Percentiles rank a stretch among this genome's conserved stretches.
phyloP scores from a whole-genome alignment of 1,284 basidiomycete genomes.

The Anthracocystis setariae region DNA sequence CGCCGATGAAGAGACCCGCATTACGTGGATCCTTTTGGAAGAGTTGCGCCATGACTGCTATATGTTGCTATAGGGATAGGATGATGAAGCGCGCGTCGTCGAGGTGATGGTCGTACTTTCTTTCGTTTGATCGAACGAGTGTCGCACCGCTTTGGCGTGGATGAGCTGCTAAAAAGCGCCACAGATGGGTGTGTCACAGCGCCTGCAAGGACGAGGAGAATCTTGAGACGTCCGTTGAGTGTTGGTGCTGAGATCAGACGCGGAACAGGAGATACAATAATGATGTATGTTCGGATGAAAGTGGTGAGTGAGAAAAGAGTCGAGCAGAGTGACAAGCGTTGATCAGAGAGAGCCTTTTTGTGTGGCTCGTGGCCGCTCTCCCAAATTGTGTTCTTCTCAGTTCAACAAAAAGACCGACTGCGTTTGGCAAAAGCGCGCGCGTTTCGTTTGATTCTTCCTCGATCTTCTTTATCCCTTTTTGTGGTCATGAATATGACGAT shows the following conservation, averaged over 20 bases:
- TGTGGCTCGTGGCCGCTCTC: not conserved
- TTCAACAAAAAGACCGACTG: not conserved
- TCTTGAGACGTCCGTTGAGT: too few relatives aligned
- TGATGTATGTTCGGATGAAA: too few relatives aligned
- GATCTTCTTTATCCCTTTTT: conserved; percentile 13
- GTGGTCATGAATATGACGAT: too few relatives aligned
- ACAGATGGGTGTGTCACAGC: too few relatives aligned
- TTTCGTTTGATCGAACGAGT: not conserved
- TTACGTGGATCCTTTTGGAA: conserved; percentile 67
- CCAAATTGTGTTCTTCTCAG: conserved; percentile 1
- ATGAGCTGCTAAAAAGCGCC: too few relatives aligned
- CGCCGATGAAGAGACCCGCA: conserved; percentile 79
- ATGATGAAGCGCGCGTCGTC: not conserved
- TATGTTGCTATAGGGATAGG: not conserved
- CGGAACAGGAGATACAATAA: not conserved
- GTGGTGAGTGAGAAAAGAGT: not conserved
- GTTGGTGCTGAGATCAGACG: too few relatives aligned
- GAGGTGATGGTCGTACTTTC: not conserved
- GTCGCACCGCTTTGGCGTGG: too few relatives aligned
- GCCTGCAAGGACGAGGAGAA: too few relatives aligned
- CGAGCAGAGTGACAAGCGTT: too few relatives aligned
- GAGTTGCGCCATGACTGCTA: conserved; percentile 62
- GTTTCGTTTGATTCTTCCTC: conserved; percentile 14
- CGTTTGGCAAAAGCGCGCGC: not conserved
- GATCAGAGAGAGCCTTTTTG: not conserved